Percentiles rank a stretch among this genome's conserved stretches.
phyloP scores from a whole-genome alignment of 257 asterid genomes.

The Nicotiana knightiana region DNA sequence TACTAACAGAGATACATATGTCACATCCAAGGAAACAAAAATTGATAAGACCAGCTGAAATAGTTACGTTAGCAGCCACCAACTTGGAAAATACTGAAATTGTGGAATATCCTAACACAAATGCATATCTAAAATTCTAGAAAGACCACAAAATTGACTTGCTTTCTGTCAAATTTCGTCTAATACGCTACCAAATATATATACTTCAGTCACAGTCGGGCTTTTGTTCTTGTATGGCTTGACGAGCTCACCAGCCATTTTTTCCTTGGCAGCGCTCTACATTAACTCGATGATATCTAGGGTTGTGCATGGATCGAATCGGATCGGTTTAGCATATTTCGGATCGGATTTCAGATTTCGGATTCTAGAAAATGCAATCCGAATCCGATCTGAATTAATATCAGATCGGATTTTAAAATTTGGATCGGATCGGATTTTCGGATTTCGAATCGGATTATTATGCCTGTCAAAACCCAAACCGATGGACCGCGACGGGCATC shows the following conservation, averaged over 20 bases:
- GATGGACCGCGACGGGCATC: too few relatives aligned
- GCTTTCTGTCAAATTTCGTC: too few relatives aligned
- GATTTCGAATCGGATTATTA: too few relatives aligned
- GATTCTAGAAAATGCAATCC: too few relatives aligned
- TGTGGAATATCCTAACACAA: not conserved
- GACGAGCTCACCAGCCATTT: not conserved
- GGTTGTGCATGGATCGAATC: too few relatives aligned
- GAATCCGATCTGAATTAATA: too few relatives aligned
- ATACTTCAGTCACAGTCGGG: not conserved
- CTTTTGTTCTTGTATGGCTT: not conserved
- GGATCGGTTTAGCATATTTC: too few relatives aligned
- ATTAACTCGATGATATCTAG: not conserved
- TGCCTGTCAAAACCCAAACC: too few relatives aligned
- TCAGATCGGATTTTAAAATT: too few relatives aligned
- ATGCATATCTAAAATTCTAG: not conserved
- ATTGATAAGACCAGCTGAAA: not conserved
- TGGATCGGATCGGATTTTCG: too few relatives aligned
- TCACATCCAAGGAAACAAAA: not conserved
- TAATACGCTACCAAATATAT: not conserved
- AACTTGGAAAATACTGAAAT: not conserved
- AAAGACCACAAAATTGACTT: not conserved
- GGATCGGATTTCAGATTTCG: too few relatives aligned
- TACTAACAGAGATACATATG: not conserved
- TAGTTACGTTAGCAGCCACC: not conserved
- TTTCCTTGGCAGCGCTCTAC: not conserved